Evolutionary conservation across 2,329 filamentous ascomycete genomes (phyloP), one percentile per base, ranked within the genome.

Genomic region (Monilinia vaccinii-corymbosi): DNA sequence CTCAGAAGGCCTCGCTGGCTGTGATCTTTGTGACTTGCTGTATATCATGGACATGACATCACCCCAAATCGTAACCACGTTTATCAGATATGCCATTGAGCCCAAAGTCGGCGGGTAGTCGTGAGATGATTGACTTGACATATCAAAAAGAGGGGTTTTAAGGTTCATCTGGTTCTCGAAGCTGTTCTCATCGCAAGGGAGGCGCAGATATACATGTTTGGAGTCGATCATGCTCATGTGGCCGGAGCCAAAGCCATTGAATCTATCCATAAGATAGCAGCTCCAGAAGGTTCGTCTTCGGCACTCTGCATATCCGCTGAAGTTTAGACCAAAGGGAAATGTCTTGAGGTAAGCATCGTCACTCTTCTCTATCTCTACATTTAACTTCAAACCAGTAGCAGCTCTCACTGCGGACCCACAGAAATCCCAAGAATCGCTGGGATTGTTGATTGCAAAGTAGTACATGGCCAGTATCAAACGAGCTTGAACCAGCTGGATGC

Each of bases 211-310:
- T 46, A 88, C 80, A 62, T 89, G 83, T 63, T 87, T 81, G 5
- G 81, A 75, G 51, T 83, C 81, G 61, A 89, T 78, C 62, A 81
- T 79, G 51, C 77, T 81, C 8, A 77, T 72, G 2, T 79, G 77
- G 2, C 78, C 75, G 1, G 79, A 78, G 56, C 79, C 84, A 62
- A 84, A 79, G 16, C 81, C 81, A 51, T 82, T 84, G 62, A 86
- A 81, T 51, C 85, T 81, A 73, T 91, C 88, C 71, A 88, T 79
- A 66, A 89, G 74, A 65, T 86, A 88, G 56, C 83, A 80, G 32
- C 84, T 82, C 87, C 87, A 91, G 68, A 89, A 86, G 0, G 86
- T 89, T 60, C 88, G 78, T 64, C 87, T 79, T 62, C 83, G 79
- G 66, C 85, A 86, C 72, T 91, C 88, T 28, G 80, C 79, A 65